These are phyloP conservation scores for Ophiostoma montium DNA, from an alignment of 2,329 filamentous ascomycete genomes.

Conservation along the genomic window DNA sequence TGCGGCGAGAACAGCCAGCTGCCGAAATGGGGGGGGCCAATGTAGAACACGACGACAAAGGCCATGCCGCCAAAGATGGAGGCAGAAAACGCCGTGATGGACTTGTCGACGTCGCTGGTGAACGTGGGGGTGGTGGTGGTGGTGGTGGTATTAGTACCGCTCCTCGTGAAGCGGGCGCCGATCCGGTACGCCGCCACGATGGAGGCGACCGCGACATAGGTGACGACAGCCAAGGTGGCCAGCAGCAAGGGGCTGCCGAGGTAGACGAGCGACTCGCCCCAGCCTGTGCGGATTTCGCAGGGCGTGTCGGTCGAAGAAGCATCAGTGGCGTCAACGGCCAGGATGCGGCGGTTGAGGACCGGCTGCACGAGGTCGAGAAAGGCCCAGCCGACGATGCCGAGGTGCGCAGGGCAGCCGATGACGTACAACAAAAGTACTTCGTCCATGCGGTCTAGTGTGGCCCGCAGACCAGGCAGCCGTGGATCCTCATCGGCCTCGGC, in stretches of 20 bases:
- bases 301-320: neutral
- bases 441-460: neutral
- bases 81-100: neutral
- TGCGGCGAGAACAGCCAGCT: neutral
- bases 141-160: neutral
- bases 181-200: too few relatives aligned
- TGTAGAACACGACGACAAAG: neutral
- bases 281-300: neutral
- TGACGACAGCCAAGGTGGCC: neutral
- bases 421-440: neutral
- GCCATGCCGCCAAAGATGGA: neutral
- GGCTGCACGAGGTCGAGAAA: conserved; percentile 10
- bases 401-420: neutral
- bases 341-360: neutral
- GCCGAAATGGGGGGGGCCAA: neutral
- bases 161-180: neutral
- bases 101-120: too few relatives aligned
- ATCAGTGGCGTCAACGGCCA: conserved; percentile 3
- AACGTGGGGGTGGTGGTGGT: neutral
- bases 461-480: neutral
- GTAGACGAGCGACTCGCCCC: neutral
- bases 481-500: neutral
- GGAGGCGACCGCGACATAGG: neutral
- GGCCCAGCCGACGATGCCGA: conserved; percentile 4
- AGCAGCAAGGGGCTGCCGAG: neutral